Base-by-base conservation (phyloP, 495 filamentous ascomycete genomes). In the Hypomontagnella monticulosa region DNA sequence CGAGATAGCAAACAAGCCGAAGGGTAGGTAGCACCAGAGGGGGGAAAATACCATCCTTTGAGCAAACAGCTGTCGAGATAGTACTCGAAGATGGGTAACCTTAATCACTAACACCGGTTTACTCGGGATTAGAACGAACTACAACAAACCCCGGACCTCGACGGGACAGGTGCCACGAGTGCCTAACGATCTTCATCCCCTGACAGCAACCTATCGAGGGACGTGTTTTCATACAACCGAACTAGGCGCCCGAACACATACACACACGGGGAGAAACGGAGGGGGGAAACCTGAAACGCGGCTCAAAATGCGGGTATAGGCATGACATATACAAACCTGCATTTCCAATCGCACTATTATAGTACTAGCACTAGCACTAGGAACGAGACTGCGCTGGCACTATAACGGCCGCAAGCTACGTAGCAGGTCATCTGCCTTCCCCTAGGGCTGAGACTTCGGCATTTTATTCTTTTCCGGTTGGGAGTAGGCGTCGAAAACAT, bases 51-150 rank as follows among this genome's bases (percentile, higher is more conserved):
- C 23, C 23, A 3, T 27, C 34, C 9, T 2, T 9, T 11, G 5
- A 43, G 43, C 50, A 56, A 56, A 63, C 51, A 56, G 27, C 38
- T 41, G 19, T 55, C 42, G 19, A 15, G 23, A 56, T 42, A 9
- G 37, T 56, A 55, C 59, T 56, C 42, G 59, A 49, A n/a, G n/a
- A n/a, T n/a, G n/a, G n/a, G n/a, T n/a, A n/a, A n/a, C n/a, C n/a
- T n/a, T n/a, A n/a, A n/a, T n/a, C n/a, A n/a, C n/a, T n/a, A n/a
- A n/a, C n/a, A n/a, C n/a, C n/a, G n/a, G n/a, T n/a, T n/a, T n/a
- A n/a, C n/a, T n/a, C n/a, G n/a, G n/a, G n/a, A n/a, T 47, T 40
- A 34, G 10, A 14, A 7, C 43, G 23, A 27, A 27, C 23, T 6
- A 27, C 23, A 14, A 27, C 23, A 14, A 16, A 23, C 23, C 20